Base-by-base conservation (phyloP, 208 protist genomes). In the Trypanosoma theileri region DNA sequence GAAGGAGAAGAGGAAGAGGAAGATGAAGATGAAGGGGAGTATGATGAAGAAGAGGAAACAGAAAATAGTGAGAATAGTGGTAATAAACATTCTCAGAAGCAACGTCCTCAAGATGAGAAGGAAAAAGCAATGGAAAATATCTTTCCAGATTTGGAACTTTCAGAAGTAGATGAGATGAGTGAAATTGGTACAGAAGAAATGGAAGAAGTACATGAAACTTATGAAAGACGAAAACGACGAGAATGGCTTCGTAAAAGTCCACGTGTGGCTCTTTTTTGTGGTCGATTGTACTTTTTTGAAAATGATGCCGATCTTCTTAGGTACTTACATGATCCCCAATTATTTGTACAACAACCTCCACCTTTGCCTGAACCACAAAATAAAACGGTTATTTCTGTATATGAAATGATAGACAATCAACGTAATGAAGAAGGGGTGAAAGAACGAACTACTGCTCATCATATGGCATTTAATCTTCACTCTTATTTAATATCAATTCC, bases 271-370 rank as follows among this genome's bases (percentile, higher is more conserved):
- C 69, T 89, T 9, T 77, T 97, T 24, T 66, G 79, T 67, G 58
- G 67, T 40, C 80, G 81, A 11, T 66, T 93, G 14, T 97, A 86
- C 73, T 91, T 89, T 57, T 95, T 97, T 73, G 67, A 86, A 17
- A 79, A 59, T 53, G 85, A 93, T 66, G 79, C 69, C 19, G 66
- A 71, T 21, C 79, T 95, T 24, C 35, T 71, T 19, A 67, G 79
- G 17, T 97, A 93, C 44, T 51, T 91, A 35, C 57, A 69, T 12
- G 85, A 97, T 72, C 89, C 92, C 14, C 72, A 91, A 59, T 69
- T 73, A 4, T 97, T 84, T 67, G 65, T 86, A 19, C 80, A 85
- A 46, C 81, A 89, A 63, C 69, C 92, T 4, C 88, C 92, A 28
- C 87, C 84, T 21, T 52, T 77, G 46, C 88, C 88, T 8, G 51